phyloP scores from a whole-genome alignment of 345 rosid genomes.

The Aethionema arabicum region DNA sequence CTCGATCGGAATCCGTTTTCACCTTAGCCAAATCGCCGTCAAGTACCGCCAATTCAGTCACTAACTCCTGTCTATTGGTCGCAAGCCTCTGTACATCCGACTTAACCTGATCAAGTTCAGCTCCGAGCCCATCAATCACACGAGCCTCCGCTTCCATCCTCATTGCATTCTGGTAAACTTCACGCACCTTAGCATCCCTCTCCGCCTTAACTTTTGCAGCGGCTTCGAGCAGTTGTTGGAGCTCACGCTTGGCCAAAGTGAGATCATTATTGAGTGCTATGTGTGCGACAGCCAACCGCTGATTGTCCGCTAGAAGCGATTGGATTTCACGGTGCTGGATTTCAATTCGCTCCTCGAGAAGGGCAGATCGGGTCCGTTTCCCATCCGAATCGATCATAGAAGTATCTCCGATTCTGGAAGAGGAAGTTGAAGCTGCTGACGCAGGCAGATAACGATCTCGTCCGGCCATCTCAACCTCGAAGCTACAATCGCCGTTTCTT shows the following conservation, averaged over 20 bases:
- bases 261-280: constrained; percentile 72
- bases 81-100: constrained; percentile 48
- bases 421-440: constrained; percentile 5
- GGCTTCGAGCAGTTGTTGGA: constrained; percentile 43
- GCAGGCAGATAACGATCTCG: constrained; percentile 28
- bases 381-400: constrained; percentile 21
- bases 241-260: constrained; percentile 53
- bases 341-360: constrained; percentile 71
- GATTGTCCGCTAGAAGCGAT: constrained; percentile 62
- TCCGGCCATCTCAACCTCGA: constrained; percentile 23
- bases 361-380: constrained; percentile 26
- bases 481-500: constrained; percentile 20
- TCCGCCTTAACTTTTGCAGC: constrained; percentile 56
- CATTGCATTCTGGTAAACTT: constrained; percentile 62
- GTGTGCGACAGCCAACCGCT: constrained; percentile 60
- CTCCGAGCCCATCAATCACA: constrained; percentile 44
- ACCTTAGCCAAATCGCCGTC: constrained; percentile 50
- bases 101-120: constrained; percentile 60
- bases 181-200: constrained; percentile 64
- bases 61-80: constrained; percentile 44
- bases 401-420: constrained; percentile 14
- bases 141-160: constrained; percentile 68
- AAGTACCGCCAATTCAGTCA: constrained; percentile 42
- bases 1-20: constrained; percentile 45
- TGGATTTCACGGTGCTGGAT: constrained; percentile 75